Evolutionary conservation across 2,329 filamentous ascomycete species (phyloP), one percentile per base, ranked within the genome.

Genomic region (Fusarium chlamydosporum): DNA sequence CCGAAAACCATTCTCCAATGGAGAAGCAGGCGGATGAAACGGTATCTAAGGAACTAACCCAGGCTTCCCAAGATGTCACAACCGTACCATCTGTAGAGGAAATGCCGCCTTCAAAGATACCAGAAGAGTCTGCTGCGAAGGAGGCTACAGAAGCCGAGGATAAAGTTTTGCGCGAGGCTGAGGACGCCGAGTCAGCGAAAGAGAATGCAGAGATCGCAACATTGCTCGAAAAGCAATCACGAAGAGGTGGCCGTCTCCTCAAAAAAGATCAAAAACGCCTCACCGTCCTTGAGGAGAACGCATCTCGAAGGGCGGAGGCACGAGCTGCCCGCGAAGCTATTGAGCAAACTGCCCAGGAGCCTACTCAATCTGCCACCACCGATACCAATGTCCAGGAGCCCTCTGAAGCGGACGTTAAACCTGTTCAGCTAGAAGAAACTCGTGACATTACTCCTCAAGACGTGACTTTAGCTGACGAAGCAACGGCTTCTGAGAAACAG

Each of bases 181-280:
- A 68, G n/a, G 64, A 70, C 6, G 55, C 55, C 15, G 61, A 73
- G 29, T 61, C 54, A 29, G 74, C 65, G 10, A 66, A 46, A 20
- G 73, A 78, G 53, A 73, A 75, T 37, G 64, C 72, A 37, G 78
- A 82, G 50, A 73, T 81, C 4, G 77, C 74, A n/a, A 62, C 72
- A 4, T 75, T 82, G 10, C 81, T 80, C 46, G 78, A 79, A 40
- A 85, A 84, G 72, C 85, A 67, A 41, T 40, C 34, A 3, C 72
- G 43, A 47, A 70, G 47, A 38, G 60, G 69, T 3, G 71, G 73
- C 3, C 71, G 71, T 9, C 66, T 75, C 6, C 29, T 70, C 13
- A 75, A 56, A 45, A 75, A 69, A 38, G 73, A 75, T 12, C 56
- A 58, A 35, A 56, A 56, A 26, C 70, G 70, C 41, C 58, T 75